Conservation (phyloP, 495 filamentous ascomycete species). For the Lineolata rhizophorae region DNA sequence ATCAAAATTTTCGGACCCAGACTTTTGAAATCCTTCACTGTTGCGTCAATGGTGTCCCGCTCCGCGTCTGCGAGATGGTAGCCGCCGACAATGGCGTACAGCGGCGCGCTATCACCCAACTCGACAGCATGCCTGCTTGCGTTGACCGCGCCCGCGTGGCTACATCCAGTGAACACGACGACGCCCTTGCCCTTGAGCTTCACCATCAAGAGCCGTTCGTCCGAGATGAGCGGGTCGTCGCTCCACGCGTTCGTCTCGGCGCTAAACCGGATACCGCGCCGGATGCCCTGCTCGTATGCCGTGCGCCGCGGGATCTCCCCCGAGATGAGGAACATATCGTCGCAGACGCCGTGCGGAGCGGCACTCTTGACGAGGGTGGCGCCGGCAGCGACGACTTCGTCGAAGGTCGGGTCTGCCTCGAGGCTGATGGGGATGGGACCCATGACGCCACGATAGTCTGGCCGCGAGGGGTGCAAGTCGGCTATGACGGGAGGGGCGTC, state of each 20-base stretch:
- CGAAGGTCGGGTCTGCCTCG: slow-evolving; percentile 34
- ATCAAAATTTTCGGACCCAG: slow-evolving; percentile 31
- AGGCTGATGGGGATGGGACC: slow-evolving; percentile 23
- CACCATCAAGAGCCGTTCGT: slow-evolving; percentile 37
- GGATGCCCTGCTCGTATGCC: slow-evolving; percentile 30
- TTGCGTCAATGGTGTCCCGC: slow-evolving; percentile 22
- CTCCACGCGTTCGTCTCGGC: slow-evolving; percentile 26
- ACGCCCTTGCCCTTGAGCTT: slow-evolving; percentile 38
- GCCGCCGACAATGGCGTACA: slow-evolving; percentile 37
- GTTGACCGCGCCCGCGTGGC: slow-evolving; percentile 38
- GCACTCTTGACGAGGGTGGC: slow-evolving; percentile 22
- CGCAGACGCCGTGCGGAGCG: slow-evolving; percentile 28
- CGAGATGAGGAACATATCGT: slow-evolving; percentile 32
- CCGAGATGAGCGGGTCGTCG: slow-evolving; percentile 29
- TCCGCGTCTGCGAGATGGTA: slow-evolving; percentile 34
- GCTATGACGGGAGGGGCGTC: slow-evolving; percentile 16
- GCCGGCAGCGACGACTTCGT: slow-evolving; percentile 26
- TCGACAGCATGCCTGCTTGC: slow-evolving; percentile 27
- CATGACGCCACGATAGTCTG: slow-evolving; percentile 30
- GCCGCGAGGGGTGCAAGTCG: slow-evolving; percentile 33
- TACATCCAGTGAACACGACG: slow-evolving; percentile 40
- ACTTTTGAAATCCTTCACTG: slow-evolving; percentile 28
- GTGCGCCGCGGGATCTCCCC: slow-evolving; percentile 34
- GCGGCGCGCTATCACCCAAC: slow-evolving; percentile 19
- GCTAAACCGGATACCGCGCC: slow-evolving; percentile 25